Base-by-base conservation (phyloP, 169 alveolate species). In the Eimeria zaria region DNA sequence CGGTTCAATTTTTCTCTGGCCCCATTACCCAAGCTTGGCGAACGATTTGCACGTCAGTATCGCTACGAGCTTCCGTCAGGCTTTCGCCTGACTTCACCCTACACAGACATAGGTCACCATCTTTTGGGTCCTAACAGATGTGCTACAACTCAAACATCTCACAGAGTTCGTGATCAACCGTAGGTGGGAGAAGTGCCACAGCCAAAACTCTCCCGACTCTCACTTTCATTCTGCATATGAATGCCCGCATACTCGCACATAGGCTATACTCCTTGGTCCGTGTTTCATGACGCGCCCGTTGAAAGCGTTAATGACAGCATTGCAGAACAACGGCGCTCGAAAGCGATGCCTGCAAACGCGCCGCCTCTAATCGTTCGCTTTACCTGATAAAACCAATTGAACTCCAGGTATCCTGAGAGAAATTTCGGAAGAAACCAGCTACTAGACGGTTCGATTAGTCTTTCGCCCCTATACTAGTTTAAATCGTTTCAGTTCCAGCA, bases 391-490 rank as follows among this genome's bases (percentile, higher is more conserved):
- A 98, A 98, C 97, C 98, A 97, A 95, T 81, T 60, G 97, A 95
- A 98, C 98, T 98, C 98, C 98, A 98, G 99, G 99, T 98, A 98
- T 98, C 99, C 98, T 98, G 98, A 98, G 99, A 97, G 99, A 98
- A 98, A 98, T 98, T 98, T 98, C 99, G 99, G 98, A 98, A 98
- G 98, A 98, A 98, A 98, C 99, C 99, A 98, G 99, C 99, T 98
- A 98, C 98, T 98, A 98, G 99, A 98, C 98, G 98, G 99, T 98
- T 98, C 99, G 99, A 98, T 97, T 98, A 98, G 99, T 98, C 99
- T 97, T 97, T 98, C 99, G 98, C 99, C 99, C 99, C 99, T 98
- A 98, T 97, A 98, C 98, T n/a, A n/a, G n/a, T n/a, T n/a, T n/a
- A n/a, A n/a, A n/a, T n/a, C n/a, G n/a, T n/a, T n/a, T n/a, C n/a